Evolutionary conservation across 2,329 filamentous ascomycete genomes (phyloP), one percentile per base, ranked within the genome.

Genomic region (Alternaria sp.): DNA sequence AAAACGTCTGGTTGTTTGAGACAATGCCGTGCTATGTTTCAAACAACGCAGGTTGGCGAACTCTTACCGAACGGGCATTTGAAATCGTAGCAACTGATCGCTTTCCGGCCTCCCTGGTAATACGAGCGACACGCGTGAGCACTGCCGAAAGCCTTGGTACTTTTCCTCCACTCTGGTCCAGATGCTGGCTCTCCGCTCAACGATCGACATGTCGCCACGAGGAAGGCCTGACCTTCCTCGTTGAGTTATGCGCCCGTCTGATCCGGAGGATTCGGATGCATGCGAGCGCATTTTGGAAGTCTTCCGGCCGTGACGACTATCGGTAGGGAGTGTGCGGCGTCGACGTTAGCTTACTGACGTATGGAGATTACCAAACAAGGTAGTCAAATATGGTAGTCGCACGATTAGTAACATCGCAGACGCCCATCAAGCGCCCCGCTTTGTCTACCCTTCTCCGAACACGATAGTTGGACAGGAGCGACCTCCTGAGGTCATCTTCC

Each of bases 1-100:
- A 50, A 40, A 50, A 52, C 11, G 32, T 45, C 43, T 32, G 28
- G 40, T 17, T 30, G 59, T 62, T 52, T 59, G 55, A 59, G 40
- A 32, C 21, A 11, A 54, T 17, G 30, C n/a, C 19, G 59, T 62
- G 49, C 47, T 25, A 49, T 30, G 59, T 62, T 62, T 62, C 59
- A 62, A 19, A 40, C 19, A 26, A 32, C 54, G 36, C 40, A 52
- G 43, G 23, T 30, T 47, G 49, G n/a, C 43, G 12, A 23, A 40
- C 47, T 40, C 17, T 40, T 23, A 21, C 56, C 46, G 46, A 59
- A 28, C 25, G 11, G 13, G 46, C 49, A 54, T 54, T 28, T 46
- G 36, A 19, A 15, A 32, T 54, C 13, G 28, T 45, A 44, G 49
- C 43, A 8, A 32, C 40, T 11, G 19, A 21, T 21, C 12, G 49